Conservation (phyloP, 2,329 filamentous ascomycete species). For the Stagonosporopsis tanaceti region DNA sequence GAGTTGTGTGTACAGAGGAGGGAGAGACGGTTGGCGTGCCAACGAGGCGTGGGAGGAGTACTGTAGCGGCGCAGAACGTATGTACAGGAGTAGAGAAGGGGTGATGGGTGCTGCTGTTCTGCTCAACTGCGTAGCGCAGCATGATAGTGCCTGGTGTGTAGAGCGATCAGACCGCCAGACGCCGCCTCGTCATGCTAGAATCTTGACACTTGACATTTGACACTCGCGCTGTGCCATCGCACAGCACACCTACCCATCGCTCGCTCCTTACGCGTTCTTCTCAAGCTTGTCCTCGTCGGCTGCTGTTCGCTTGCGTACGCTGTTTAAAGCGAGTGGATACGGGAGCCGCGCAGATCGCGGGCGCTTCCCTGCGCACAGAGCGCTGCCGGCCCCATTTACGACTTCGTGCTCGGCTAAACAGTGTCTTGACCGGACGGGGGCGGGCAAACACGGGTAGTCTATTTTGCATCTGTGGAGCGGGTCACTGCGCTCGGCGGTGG, state of each 20-base stretch:
- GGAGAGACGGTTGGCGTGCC: neutral
- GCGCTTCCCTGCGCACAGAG: slow-evolving; percentile 4
- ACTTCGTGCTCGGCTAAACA: neutral
- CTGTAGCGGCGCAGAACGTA: too few relatives aligned
- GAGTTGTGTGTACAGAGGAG: neutral
- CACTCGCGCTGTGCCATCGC: neutral
- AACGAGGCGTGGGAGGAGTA: neutral
- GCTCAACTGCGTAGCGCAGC: neutral
- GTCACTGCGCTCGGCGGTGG: slow-evolving; percentile 5
- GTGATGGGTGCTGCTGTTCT: neutral
- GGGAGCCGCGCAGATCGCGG: slow-evolving; percentile 15
- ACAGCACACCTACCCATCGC: neutral
- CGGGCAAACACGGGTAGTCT: slow-evolving; percentile 16
- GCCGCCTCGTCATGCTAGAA: slow-evolving; percentile 1
- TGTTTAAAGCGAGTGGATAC: neutral
- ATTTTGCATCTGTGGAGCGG: neutral
- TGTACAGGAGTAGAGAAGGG: too few relatives aligned
- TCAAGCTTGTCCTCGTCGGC: too few relatives aligned
- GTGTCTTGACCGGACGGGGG: slow-evolving; percentile 8
- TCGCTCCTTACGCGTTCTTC: neutral
- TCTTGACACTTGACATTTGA: slow-evolving; percentile 7
- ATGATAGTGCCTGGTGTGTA: too few relatives aligned
- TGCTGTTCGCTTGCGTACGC: neutral
- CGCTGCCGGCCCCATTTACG: neutral
- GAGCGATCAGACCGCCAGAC: slow-evolving; percentile 10